Conservation (phyloP, 495 filamentous ascomycete genomes). For the Pseudoneurospora amorphoporcata region DNA sequence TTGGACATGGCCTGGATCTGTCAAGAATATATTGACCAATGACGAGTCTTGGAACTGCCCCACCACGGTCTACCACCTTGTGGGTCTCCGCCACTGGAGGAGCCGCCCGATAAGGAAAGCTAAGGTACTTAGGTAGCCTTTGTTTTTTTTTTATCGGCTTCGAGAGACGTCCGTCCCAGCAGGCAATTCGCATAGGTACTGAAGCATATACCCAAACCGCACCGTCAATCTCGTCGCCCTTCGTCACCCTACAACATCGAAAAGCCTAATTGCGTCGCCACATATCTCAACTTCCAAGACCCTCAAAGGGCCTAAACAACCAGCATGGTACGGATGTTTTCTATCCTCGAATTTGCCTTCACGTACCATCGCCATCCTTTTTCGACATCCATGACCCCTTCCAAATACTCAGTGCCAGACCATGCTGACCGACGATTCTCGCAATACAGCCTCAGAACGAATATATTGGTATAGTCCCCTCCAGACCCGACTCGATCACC, state of each 20-base stretch:
- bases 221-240: neutral
- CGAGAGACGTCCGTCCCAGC: neutral
- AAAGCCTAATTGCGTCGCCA: neutral
- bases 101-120: neutral
- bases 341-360: neutral
- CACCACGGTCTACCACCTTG: neutral
- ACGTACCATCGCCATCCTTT: slow-evolving; percentile 9
- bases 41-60: neutral
- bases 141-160: slow-evolving; percentile 6
- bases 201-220: neutral
- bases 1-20: neutral
- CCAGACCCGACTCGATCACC: neutral
- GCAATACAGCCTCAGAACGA: slow-evolving; percentile 73
- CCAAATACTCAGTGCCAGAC: neutral
- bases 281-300: slow-evolving; percentile 10
- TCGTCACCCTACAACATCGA: neutral
- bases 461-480: slow-evolving; percentile 56
- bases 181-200: neutral
- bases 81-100: neutral
- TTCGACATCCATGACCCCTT: neutral
- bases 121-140: neutral
- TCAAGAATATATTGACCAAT: neutral
- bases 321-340: slow-evolving; percentile 21
- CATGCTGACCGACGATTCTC: neutral
- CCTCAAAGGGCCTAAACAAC: slow-evolving; percentile 19